phyloP scores from a whole-genome alignment of 352 stramenopile species.

The Pythium insidiosum region DNA sequence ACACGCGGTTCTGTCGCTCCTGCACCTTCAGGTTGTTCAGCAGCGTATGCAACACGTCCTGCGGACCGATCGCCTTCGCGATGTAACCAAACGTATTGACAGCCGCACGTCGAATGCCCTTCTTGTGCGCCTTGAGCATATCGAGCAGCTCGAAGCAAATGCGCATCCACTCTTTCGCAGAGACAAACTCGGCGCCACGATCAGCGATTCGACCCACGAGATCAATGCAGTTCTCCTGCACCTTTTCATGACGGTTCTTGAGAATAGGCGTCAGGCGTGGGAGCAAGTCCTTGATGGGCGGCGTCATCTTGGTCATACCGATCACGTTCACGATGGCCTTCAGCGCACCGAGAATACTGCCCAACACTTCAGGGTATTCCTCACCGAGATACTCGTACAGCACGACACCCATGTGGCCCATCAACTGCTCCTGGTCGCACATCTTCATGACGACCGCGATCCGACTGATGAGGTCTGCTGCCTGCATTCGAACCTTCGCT shows the following conservation, averaged over 20 bases:
- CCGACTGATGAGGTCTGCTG: constrained; percentile 96
- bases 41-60: constrained; percentile 98
- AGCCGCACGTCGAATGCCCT: constrained; percentile 95
- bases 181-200: constrained; percentile 96
- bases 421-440: constrained; percentile 97
- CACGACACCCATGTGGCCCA: constrained; percentile 98
- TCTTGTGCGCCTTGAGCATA: constrained; percentile 99
- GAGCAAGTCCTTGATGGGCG: constrained; percentile 98
- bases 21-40: constrained; percentile 99
- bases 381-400: constrained; percentile 99
- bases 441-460: constrained; percentile 99
- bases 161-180: constrained; percentile 98
- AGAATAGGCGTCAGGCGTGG: constrained; percentile 98
- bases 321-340: constrained; percentile 99
- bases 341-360: constrained; percentile 96
- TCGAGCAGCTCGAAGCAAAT: constrained; percentile 99
- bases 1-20: constrained; percentile 98
- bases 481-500: constrained; percentile 98
- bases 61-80: constrained; percentile 97
- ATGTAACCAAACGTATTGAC: constrained; percentile 99
- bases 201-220: constrained; percentile 98
- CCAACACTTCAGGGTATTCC: constrained; percentile 99
- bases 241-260: constrained; percentile 99
- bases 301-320: constrained; percentile 99
- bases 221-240: constrained; percentile 99